Base-by-base conservation (phyloP, 2,329 filamentous ascomycete species). In the Karstenula rhodostoma region DNA sequence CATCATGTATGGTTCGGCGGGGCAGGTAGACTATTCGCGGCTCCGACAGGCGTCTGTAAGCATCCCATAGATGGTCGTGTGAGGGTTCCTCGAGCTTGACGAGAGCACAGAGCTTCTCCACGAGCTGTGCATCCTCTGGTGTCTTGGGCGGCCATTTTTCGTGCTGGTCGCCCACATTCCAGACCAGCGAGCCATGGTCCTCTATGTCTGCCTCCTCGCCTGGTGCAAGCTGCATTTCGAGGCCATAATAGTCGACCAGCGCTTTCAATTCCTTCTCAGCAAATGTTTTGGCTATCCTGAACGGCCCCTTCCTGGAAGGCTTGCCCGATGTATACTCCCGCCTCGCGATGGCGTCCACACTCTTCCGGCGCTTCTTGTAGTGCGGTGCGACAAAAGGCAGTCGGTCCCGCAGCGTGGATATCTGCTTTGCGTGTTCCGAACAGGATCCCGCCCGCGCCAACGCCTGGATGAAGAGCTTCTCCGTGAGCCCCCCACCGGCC, bases 1-100 rank as follows among this genome's bases (percentile, higher is more conserved):
- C 80, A 8, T 81, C 77, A 56, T 88, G 87, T 19, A 93, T 86
- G 50, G 87, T 79, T 4, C 72, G 61, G 22, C 79, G 74, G 2
- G 78, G 75, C 7, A 89, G 76, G 60, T 84, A 83, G 10, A 81
- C 74, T 0, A 87, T 80, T 27, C 86, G 82, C 0, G 86, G 87
- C 4, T 78, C 70, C 2, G 83, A 85, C 6, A 89, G 77, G 17
- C 75, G 71, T 62, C 80, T 79, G 73, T 88, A 90, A 0, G 81
- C 76, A 15, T 80, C 72, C 70, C 83, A 89, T 5, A 89, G 71
- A 12, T 80, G 76, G 51, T 83, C 78, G 59, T 83, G 84, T 40
- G 71, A 60, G 17, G 80, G 78, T 19, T 76, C 69, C 40, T 81
- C 76, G 58, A 83, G 75, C 48, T 76, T 64, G 44, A 87, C 70